Conservation (phyloP, 352 stramenopile genomes). For the Phytophthora pluvialis region DNA sequence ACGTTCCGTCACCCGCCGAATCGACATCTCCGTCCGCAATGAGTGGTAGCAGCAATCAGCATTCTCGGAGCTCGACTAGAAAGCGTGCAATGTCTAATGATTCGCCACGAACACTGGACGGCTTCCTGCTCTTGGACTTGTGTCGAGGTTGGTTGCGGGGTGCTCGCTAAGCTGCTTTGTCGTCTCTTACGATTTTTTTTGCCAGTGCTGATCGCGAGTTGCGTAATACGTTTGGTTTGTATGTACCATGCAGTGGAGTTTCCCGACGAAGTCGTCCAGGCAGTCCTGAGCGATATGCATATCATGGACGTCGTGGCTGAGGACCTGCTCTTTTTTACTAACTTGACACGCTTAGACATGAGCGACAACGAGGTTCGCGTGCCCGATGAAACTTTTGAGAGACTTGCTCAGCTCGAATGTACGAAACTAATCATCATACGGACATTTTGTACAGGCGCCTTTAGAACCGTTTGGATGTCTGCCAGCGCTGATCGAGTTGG, state of each 20-base stretch:
- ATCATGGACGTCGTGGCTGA: conserved; percentile 73
- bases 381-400: background rate
- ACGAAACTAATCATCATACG: background rate
- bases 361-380: conserved; percentile 78
- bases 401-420: background rate
- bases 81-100: conserved; percentile 37
- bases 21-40: background rate
- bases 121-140: conserved; percentile 80
- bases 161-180: background rate
- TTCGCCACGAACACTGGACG: conserved; percentile 62
- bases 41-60: conserved; percentile 25
- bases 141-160: conserved; percentile 53
- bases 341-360: conserved; percentile 75
- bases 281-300: conserved; percentile 61
- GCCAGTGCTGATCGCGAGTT: background rate
- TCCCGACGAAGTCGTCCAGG: conserved; percentile 74
- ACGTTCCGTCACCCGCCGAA: conserved; percentile 3
- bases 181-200: background rate
- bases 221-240: background rate
- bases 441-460: conserved; percentile 37
- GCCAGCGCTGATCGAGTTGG: conserved; percentile 67
- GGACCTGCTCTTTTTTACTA: conserved; percentile 83
- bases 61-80: conserved; percentile 8
- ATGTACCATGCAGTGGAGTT: conserved; percentile 63
- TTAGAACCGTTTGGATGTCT: conserved; percentile 75